Base-by-base conservation (phyloP, 352 stramenopile species). In the Pythium utonaiense region DNA sequence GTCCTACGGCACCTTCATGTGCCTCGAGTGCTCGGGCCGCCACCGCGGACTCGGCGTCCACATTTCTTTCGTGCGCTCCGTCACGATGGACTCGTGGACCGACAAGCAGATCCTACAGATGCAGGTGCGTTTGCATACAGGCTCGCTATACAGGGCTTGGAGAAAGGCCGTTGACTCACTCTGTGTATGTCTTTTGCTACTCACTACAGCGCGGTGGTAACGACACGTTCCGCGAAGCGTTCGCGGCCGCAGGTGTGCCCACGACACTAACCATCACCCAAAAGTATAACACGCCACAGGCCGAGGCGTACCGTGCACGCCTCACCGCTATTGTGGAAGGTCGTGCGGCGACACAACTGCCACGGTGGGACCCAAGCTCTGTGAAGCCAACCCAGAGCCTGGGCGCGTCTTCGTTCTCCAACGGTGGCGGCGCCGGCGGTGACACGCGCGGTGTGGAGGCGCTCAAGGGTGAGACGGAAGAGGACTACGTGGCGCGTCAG, bases 1-100 rank as follows among this genome's bases (percentile, higher is more conserved):
- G 34, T 97, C 93, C 17, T 98, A 98, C 73, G 95, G 94, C 51
- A 95, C 96, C 21, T 98, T 98, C 64, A 96, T 98, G 73, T 98
- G 93, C 55, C 86, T 98, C 62, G 91, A 98, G 70, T 98, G 93
- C 79, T 97, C 89, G 19, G 92, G 88, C 3, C 80, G 90, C 45
- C 93, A 98, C 73, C 86, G 94, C 30, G 80, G 84, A 16, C 75
- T 98, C 48, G 94, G 93, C 41, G 88, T 97, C 9, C 92, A 98
- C 72, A 90, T 98, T 42, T 95, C 88, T 27, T 98, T 98, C 66
- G 91, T 98, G 52, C 71, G 83, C 36, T 93, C 83, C 13, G 82
- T 92, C 22, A 92, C 84, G 3, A 92, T 94, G 82, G 82, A 94
- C 69, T 92, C 82, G 56, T 94, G 84, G 84, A 94, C 84, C 16